These are phyloP conservation scores for Suillus sp. DNA, from an alignment of 768 basidiomycete species.

Conservation along the genomic window DNA sequence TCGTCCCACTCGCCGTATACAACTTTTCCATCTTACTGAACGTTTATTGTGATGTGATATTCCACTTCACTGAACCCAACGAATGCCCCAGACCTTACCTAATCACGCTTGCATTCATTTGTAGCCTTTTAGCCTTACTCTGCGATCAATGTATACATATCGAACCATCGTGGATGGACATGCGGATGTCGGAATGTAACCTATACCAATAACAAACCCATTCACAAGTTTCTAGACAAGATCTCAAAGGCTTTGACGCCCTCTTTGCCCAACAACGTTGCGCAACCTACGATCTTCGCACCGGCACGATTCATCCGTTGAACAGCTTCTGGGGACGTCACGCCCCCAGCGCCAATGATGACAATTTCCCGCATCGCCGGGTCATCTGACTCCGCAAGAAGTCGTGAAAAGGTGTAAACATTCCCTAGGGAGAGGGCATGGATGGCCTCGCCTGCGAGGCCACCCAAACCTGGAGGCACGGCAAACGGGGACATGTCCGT, in stretches of 20 bases:
- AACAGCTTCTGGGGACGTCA: constrained; percentile 59
- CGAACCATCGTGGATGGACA: not conserved
- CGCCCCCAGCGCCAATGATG: constrained; percentile 84
- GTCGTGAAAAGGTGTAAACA: constrained; percentile 58
- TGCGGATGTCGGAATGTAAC: not conserved
- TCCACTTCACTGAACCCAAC: constrained; percentile 29
- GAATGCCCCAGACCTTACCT: constrained; percentile 19
- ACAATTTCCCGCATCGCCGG: constrained; percentile 48
- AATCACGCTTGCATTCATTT: constrained; percentile 17
- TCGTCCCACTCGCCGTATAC: constrained; percentile 6
- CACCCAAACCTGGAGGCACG: constrained; percentile 66
- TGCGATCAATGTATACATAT: constrained; percentile 3
- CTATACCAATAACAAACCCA: not conserved
- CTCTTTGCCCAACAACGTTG: constrained; percentile 56
- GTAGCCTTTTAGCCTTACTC: constrained; percentile 22
- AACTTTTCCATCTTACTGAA: constrained; percentile 4
- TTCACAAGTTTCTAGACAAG: constrained; percentile 23
- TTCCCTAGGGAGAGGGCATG: constrained; percentile 82
- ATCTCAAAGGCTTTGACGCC: constrained; percentile 57
- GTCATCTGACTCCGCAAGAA: constrained; percentile 48
- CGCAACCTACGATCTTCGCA: constrained; percentile 69
- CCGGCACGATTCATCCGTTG: constrained; percentile 75
- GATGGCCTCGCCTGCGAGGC: constrained; percentile 74
- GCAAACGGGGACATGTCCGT: constrained; percentile 43
- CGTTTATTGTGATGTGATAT: constrained; percentile 12